Evolutionary conservation across 83 land plant genomes (phyloP).

Genomic region (Diphasiastrum complanatum): DNA sequence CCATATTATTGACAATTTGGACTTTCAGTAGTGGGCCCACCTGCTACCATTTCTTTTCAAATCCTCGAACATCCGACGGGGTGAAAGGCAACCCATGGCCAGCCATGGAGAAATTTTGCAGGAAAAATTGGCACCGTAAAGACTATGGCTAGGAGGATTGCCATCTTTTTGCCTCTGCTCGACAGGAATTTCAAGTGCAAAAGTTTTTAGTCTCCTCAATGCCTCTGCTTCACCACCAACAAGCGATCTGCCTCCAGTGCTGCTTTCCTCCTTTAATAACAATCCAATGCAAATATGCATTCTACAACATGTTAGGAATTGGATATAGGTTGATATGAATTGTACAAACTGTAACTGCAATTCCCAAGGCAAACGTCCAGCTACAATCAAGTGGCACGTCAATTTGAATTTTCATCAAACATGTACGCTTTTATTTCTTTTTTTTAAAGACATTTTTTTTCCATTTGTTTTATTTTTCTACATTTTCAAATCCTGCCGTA

Average conservation of each 20-base stretch:
- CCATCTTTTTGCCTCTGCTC: constrained; percentile 42
- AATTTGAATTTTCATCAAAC: too few species aligned
- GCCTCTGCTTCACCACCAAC: constrained; percentile 94
- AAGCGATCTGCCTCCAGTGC: constrained; percentile 45
- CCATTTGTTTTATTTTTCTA: too few species aligned
- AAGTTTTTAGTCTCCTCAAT: constrained; percentile 59
- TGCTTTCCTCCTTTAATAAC: constrained; percentile 51
- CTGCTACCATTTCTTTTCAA: constrained; percentile 60
- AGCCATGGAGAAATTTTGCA: constrained; percentile 99
- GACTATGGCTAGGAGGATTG: constrained; percentile 34
- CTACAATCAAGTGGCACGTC: too few species aligned
- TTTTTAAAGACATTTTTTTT: too few species aligned
- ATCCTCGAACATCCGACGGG: constrained; percentile 90
- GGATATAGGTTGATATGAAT: too few species aligned
- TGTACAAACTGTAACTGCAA: too few species aligned
- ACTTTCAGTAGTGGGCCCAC: constrained; percentile 29
- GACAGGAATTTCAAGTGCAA: constrained; percentile 59
- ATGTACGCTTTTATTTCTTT: too few species aligned
- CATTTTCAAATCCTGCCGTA: too few species aligned
- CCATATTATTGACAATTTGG: not conserved
- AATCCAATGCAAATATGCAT: not conserved
- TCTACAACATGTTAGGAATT: too few species aligned
- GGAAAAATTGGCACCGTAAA: constrained; percentile 93
- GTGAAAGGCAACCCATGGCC: constrained; percentile 91
- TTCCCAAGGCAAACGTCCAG: too few species aligned